Conservation (phyloP, 345 rosid genomes). For the Syzygium aqueum region DNA sequence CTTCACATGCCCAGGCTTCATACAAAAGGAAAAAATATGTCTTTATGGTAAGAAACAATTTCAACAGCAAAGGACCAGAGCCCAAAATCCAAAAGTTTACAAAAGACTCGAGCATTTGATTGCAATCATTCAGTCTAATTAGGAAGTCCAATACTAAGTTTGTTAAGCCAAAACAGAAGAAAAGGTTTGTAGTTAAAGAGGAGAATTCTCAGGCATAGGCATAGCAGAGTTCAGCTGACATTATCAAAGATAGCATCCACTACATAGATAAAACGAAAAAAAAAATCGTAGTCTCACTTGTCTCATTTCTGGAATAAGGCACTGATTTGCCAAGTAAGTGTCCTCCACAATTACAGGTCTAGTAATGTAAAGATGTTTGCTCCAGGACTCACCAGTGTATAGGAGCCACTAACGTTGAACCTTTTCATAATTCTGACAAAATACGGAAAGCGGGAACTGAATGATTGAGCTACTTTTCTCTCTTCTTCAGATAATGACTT, state of each 20-base stretch:
- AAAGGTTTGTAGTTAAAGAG: not conserved
- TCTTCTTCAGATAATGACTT: slow-evolving; percentile 33
- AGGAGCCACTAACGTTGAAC: slow-evolving; percentile 55
- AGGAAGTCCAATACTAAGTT: not conserved
- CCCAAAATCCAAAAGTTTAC: not conserved
- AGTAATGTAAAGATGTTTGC: not conserved
- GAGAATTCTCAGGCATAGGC: not conserved
- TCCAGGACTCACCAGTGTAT: slow-evolving; percentile 39
- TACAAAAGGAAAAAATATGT: not conserved
- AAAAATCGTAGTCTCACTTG: not conserved
- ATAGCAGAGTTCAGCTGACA: not conserved
- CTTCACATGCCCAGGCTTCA: not conserved
- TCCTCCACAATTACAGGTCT: not conserved
- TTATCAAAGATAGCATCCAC: not conserved
- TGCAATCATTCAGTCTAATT: not conserved
- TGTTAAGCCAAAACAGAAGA: not conserved
- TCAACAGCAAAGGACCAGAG: not conserved
- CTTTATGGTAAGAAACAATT: not conserved
- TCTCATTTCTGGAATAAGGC: not conserved
- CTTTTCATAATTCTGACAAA: slow-evolving; percentile 57
- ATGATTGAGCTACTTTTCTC: slow-evolving; percentile 45
- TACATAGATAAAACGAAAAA: not conserved
- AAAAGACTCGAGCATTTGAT: not conserved
- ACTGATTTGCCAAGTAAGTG: not conserved
- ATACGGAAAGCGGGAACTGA: slow-evolving; percentile 40